These are phyloP conservation scores for Rhizoclosmatium sp. DNA, from an alignment of 192 early-diverging fungal species.

Conservation along the genomic window DNA sequence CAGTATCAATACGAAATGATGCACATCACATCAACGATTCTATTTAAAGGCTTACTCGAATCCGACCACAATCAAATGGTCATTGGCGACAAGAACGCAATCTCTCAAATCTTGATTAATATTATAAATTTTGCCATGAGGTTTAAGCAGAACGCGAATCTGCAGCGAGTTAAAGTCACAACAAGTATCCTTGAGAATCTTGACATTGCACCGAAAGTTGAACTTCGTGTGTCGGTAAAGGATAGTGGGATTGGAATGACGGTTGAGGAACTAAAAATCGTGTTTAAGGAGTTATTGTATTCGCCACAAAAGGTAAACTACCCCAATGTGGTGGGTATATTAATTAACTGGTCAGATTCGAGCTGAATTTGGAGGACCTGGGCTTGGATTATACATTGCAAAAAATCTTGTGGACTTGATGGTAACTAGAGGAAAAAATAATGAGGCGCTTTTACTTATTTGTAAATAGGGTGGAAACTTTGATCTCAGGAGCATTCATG, in stretches of 20 bases:
- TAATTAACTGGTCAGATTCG: constrained; percentile 11
- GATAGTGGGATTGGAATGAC: constrained; percentile 52
- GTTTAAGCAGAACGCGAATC: neutral
- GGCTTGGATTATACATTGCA: constrained; percentile 54
- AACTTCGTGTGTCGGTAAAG: constrained; percentile 1
- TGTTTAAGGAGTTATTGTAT: neutral
- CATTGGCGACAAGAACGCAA: neutral
- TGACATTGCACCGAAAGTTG: neutral
- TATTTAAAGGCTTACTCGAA: constrained; percentile 45
- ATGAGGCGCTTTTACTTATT: neutral
- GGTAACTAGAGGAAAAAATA: neutral
- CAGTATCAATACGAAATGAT: neutral
- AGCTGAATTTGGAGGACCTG: constrained; percentile 49
- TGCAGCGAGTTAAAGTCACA: neutral
- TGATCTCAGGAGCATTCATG: constrained; percentile 46
- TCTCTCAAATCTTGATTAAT: neutral
- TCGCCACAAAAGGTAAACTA: neutral
- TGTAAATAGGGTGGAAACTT: constrained; percentile 56
- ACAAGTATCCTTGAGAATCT: neutral
- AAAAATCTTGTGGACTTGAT: constrained; percentile 50
- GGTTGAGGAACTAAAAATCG: constrained; percentile 8
- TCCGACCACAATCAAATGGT: constrained; percentile 50
- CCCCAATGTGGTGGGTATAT: too few relatives aligned
- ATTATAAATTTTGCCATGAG: neutral
- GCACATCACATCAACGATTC: neutral